A percentile compares a stretch with the other conserved stretches of the same genome.
Conservation (phyloP, 2,329 filamentous ascomycete species). For the Hypoxylon sp. region DNA sequence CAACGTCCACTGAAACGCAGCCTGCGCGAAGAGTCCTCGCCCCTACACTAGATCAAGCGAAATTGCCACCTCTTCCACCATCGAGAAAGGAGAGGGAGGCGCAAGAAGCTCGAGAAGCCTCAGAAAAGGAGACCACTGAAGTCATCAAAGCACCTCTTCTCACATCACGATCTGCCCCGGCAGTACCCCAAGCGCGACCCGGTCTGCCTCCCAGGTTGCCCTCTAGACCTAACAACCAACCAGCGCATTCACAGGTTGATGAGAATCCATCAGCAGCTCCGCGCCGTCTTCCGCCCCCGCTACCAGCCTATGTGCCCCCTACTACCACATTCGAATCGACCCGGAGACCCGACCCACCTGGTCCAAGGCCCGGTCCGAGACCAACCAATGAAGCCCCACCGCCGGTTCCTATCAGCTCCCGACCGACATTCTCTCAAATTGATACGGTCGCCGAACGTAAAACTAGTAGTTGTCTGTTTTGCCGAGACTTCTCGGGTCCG, state of each 20-base stretch:
- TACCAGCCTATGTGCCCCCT: constrained; percentile 53
- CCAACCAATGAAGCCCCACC: constrained; percentile 62
- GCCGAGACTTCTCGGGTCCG: constrained; percentile 88
- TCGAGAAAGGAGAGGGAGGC: constrained; percentile 68
- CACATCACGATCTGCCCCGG: constrained; percentile 58
- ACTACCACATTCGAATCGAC: constrained; percentile 51
- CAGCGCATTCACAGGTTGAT: constrained; percentile 47
- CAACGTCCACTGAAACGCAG: constrained; percentile 60
- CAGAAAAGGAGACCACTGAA: constrained; percentile 52
- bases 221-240: constrained; percentile 61
- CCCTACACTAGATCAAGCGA: constrained; percentile 69
- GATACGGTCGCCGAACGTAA: constrained; percentile 59
- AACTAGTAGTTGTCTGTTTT: constrained; percentile 75
- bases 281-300: constrained; percentile 59
- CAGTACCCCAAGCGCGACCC: constrained; percentile 58
- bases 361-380: constrained; percentile 49
- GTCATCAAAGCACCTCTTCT: constrained; percentile 55
- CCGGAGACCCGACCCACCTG: constrained; percentile 39
- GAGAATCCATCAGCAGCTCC: constrained; percentile 50
- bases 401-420: constrained; percentile 66
- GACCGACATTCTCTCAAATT: constrained; percentile 67
- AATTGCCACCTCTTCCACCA: constrained; percentile 71
- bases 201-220: constrained; percentile 66
- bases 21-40: constrained; percentile 65
- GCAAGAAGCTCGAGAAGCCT: constrained; percentile 56